phyloP scores from a whole-genome alignment of 352 stramenopile genomes.

The Pythium apleroticum region DNA sequence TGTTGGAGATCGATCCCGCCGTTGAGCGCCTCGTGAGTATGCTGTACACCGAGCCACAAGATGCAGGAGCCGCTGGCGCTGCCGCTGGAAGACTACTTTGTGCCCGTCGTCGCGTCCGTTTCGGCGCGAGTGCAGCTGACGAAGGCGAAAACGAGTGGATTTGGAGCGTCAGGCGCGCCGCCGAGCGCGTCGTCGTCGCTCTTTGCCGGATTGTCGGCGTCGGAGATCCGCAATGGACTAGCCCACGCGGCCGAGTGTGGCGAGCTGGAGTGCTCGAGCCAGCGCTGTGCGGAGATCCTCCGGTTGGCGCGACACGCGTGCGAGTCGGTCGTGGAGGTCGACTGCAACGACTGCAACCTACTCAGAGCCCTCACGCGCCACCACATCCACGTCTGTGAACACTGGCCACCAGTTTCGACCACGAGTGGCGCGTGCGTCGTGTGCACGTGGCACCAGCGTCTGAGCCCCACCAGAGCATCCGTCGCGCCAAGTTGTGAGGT shows the following conservation, averaged over 20 bases:
- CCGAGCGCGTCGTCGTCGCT: not conserved
- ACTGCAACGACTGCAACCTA: not conserved
- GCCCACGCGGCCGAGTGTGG: constrained; percentile 2
- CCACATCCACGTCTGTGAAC: constrained; percentile 7
- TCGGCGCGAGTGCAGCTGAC: not conserved
- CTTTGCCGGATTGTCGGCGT: not conserved
- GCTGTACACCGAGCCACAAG: not conserved
- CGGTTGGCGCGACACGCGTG: not conserved
- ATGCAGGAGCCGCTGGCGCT: not conserved
- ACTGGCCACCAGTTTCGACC: not conserved
- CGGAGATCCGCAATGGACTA: constrained; percentile 4
- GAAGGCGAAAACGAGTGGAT: not conserved
- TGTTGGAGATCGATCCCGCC: not conserved
- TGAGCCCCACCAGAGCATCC: not conserved
- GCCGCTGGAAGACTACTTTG: not conserved
- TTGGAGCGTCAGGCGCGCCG: not conserved
- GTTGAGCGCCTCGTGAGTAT: not conserved
- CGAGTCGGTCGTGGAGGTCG: not conserved
- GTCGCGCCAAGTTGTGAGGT: not conserved
- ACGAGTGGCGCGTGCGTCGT: not conserved
- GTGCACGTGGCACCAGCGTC: not conserved
- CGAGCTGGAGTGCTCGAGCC: not conserved
- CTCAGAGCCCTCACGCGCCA: constrained; percentile 6
- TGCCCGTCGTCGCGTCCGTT: not conserved
- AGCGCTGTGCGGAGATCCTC: not conserved